A percentile compares a stretch with the other conserved stretches of the same genome.
Evolutionary conservation across 2,329 filamentous ascomycete genomes (phyloP).

Genomic region (Microascus cirrosus): DNA sequence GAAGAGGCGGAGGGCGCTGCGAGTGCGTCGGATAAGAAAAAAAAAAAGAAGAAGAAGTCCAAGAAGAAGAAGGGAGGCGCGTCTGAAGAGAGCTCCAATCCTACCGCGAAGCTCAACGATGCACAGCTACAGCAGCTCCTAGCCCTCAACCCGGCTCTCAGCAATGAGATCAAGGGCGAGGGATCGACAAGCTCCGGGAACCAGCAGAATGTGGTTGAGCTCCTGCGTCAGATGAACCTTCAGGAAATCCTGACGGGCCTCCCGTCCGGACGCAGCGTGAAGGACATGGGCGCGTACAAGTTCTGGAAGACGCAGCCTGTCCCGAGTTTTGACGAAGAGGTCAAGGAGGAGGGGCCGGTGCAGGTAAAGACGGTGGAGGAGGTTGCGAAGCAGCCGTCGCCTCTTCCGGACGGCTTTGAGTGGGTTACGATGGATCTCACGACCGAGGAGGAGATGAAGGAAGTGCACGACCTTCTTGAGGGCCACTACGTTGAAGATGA

Average conservation of each 20-base stretch:
- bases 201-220: constrained; percentile 33
- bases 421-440: constrained; percentile 87
- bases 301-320: constrained; percentile 99
- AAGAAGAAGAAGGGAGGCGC: constrained; percentile 51
- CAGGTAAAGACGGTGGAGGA: constrained; percentile 67
- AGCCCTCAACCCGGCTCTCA: constrained; percentile 60
- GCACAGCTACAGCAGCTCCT: constrained; percentile 56
- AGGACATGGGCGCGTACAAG: constrained; percentile 95
- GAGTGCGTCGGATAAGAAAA: constrained; percentile 13
- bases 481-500: constrained; percentile 97
- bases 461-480: constrained; percentile 84
- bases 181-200: constrained; percentile 20
- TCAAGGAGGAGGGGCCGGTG: constrained; percentile 68
- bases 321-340: constrained; percentile 60
- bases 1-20: constrained; percentile 19
- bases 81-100: constrained; percentile 22
- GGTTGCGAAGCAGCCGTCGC: constrained; percentile 65
- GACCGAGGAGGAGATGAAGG: constrained; percentile 66
- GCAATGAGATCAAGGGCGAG: constrained; percentile 37
- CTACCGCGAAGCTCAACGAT: constrained; percentile 39
- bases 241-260: constrained; percentile 65
- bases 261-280: constrained; percentile 71
- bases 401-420: constrained; percentile 75
- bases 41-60: constrained; percentile 52
- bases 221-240: constrained; percentile 52